These are phyloP conservation scores for Acacia confusa DNA, from an alignment of 306 rosid species.

Conservation along the genomic window DNA sequence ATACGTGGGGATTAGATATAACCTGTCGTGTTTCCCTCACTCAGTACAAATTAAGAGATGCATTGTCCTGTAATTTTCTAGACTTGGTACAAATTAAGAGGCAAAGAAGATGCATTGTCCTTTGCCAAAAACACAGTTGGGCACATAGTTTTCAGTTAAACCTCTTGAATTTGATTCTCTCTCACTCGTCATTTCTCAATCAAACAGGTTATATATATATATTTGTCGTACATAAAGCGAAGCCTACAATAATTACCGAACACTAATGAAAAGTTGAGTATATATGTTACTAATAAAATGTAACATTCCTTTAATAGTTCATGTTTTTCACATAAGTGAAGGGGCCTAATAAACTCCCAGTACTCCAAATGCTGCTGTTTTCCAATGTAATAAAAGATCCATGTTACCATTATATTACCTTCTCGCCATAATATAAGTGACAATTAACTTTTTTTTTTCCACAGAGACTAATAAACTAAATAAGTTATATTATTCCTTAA, in stretches of 20 bases:
- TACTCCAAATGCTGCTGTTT: background rate
- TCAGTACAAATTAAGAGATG: background rate
- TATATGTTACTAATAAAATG: no score
- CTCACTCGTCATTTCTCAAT: background rate
- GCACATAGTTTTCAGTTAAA: background rate
- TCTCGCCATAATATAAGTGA: no score
- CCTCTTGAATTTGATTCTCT: background rate
- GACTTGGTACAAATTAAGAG: background rate
- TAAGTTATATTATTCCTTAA: no score
- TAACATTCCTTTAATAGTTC: background rate
- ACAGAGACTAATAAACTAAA: no score
- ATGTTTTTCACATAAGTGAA: background rate
- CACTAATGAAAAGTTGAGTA: background rate
- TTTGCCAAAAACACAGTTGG: background rate
- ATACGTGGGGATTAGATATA: background rate
- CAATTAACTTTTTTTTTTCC: no score
- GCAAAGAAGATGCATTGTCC: conserved; percentile 22
- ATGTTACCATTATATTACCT: background rate
- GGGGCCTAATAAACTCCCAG: background rate
- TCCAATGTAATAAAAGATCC: background rate
- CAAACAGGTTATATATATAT: background rate
- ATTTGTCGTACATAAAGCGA: background rate
- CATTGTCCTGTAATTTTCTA: conserved; percentile 21
- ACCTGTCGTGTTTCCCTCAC: background rate
- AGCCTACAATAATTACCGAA: background rate